phyloP scores from a whole-genome alignment of 768 basidiomycete genomes.

The Chlorophyllum brunneum region DNA sequence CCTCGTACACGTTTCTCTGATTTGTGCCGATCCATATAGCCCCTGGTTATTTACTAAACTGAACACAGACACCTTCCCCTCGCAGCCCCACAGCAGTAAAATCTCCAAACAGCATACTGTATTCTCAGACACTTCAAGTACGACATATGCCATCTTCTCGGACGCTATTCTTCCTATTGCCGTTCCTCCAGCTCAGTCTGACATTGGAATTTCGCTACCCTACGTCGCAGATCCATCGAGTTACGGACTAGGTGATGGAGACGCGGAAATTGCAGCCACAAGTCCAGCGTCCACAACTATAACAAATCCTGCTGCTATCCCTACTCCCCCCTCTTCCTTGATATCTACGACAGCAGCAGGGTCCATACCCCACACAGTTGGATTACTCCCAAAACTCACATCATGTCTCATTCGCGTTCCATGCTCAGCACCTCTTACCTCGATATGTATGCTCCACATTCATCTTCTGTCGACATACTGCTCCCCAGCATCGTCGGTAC shows the following conservation, averaged over 20 bases:
- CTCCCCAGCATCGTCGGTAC: constrained; percentile 18
- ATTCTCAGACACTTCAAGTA: constrained; percentile 20
- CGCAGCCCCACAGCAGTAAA: constrained; percentile 20
- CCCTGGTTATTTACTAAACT: constrained; percentile 55
- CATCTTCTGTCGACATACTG: constrained; percentile 54
- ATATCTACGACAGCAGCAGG: not conserved
- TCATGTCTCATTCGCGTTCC: constrained; percentile 59
- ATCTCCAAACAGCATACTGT: constrained; percentile 17
- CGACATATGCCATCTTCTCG: constrained; percentile 12
- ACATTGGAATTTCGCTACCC: constrained; percentile 2
- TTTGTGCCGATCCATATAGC: constrained; percentile 55
- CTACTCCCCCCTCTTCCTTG: constrained; percentile 2
- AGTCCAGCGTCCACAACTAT: constrained; percentile 44
- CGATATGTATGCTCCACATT: constrained; percentile 53
- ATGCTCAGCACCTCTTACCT: constrained; percentile 33
- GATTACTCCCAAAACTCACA: constrained; percentile 52
- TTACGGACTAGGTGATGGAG: not conserved
- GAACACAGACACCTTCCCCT: constrained; percentile 16
- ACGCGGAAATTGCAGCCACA: constrained; percentile 16
- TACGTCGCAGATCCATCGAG: constrained; percentile 6
- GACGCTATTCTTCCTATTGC: constrained; percentile 6
- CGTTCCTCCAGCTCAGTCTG: constrained; percentile 1
- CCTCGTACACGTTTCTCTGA: constrained; percentile 55
- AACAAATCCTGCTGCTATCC: constrained; percentile 16
- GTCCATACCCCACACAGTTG: constrained; percentile 28